Conservation (phyloP, 2,329 filamentous ascomycete species). For the Talaromyces rugulosus region DNA sequence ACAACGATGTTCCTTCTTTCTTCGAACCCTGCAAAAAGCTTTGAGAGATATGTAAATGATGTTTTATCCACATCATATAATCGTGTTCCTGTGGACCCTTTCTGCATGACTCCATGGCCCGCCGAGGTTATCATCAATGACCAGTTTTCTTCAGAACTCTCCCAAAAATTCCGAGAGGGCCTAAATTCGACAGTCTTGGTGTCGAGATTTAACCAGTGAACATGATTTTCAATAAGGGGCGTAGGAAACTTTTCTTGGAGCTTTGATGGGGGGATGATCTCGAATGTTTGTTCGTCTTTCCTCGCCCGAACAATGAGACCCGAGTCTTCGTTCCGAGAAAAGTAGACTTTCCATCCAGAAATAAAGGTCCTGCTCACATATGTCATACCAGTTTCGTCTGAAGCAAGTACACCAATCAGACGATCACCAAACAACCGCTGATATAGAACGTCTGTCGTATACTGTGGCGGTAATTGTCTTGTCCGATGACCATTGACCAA, state of each 20-base stretch:
- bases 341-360: not conserved
- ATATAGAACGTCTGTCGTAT: slow-evolving; percentile 19
- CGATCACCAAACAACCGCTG: not conserved
- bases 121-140: too few species aligned
- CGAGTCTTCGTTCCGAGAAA: not conserved
- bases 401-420: not conserved
- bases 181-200: too few species aligned
- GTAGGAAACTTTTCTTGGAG: slow-evolving; percentile 25
- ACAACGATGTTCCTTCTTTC: too few species aligned
- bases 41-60: too few species aligned
- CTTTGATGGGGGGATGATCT: not conserved
- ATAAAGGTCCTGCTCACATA: not conserved
- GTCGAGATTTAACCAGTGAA: slow-evolving; percentile 41
- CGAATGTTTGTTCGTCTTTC: not conserved
- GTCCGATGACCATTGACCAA: slow-evolving; percentile 29
- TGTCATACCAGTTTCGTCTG: not conserved
- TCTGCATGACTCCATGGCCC: too few species aligned
- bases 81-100: too few species aligned
- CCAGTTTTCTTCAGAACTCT: too few species aligned
- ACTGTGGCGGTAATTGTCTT: slow-evolving; percentile 24
- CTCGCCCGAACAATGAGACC: not conserved
- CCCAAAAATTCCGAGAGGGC: too few species aligned
- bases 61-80: too few species aligned
- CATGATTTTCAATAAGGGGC: slow-evolving; percentile 35
- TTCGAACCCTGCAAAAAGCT: too few species aligned